phyloP scores from a whole-genome alignment of 805 yeast genomes.

The Naumovozyma baii region DNA sequence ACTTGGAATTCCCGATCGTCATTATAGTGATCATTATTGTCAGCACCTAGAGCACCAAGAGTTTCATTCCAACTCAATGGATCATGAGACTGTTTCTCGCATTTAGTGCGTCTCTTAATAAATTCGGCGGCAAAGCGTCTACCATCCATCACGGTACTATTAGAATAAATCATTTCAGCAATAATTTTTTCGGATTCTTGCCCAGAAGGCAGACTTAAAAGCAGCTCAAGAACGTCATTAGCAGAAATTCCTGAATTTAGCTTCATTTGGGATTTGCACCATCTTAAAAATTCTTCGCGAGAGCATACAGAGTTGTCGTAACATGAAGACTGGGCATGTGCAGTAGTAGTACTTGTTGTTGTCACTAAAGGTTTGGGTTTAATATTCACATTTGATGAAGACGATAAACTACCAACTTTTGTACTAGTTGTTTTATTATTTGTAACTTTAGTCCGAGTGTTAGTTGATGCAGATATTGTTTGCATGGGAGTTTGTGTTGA shows the following conservation, averaged over 20 bases:
- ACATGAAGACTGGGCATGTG: slow-evolving; percentile 6
- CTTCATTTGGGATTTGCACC: slow-evolving; percentile 63
- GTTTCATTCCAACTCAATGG: slow-evolving; percentile 70
- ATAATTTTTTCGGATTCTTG: slow-evolving; percentile 73
- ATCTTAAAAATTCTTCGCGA: slow-evolving; percentile 54
- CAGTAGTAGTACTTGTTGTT: background rate
- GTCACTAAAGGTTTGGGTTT: slow-evolving; percentile 2
- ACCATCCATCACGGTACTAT: slow-evolving; percentile 87
- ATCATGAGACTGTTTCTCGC: slow-evolving; percentile 44
- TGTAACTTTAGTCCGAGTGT: slow-evolving; percentile 27
- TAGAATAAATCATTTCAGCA: slow-evolving; percentile 83
- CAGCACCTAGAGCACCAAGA: slow-evolving; percentile 32
- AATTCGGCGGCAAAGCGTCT: slow-evolving; percentile 89
- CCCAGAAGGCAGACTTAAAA: slow-evolving; percentile 70
- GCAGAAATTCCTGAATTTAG: slow-evolving; percentile 67
- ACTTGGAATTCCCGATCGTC: slow-evolving; percentile 60
- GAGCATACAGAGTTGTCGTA: slow-evolving; percentile 27
- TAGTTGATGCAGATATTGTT: slow-evolving; percentile 25
- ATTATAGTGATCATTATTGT: slow-evolving; percentile 38
- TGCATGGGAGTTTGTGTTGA: slow-evolving; percentile 54
- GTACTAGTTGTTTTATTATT: slow-evolving; percentile 25
- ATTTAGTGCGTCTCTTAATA: slow-evolving; percentile 61
- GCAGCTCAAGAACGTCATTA: slow-evolving; percentile 69
- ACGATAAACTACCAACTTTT: slow-evolving; percentile 7
- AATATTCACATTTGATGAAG: slow-evolving; percentile 15